Percentiles rank a stretch among this genome's conserved stretches.
These are phyloP conservation scores for Nephelium lappaceum DNA, from an alignment of 345 rosid species.

Conservation along the genomic window DNA sequence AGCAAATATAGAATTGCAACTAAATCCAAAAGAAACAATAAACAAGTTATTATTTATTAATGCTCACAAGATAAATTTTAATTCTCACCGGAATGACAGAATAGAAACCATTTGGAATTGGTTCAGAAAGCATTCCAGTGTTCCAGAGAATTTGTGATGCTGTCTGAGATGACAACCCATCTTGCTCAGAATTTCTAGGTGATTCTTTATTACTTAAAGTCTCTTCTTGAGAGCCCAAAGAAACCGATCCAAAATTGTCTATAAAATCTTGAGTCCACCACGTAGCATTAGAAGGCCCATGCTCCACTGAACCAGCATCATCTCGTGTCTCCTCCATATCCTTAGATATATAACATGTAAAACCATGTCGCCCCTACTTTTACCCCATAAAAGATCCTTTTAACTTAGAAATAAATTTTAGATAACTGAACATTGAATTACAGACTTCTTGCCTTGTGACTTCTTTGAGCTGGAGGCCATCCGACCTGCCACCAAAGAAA, in stretches of 20 bases:
- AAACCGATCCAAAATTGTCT: conserved; percentile 70
- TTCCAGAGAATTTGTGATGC: conserved; percentile 93
- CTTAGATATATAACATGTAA: conserved; percentile 51
- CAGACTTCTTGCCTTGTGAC: conserved; percentile 36
- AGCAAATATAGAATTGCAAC: not conserved
- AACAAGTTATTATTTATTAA: not conserved
- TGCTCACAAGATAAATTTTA: conserved; percentile 6
- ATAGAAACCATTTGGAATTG: conserved; percentile 91
- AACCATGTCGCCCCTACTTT: conserved; percentile 63
- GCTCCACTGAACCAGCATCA: conserved; percentile 68
- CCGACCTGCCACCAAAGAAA: conserved; percentile 43
- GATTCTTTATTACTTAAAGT: conserved; percentile 56
- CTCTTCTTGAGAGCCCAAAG: conserved; percentile 76
- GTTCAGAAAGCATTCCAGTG: conserved; percentile 79
- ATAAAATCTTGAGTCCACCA: conserved; percentile 94
- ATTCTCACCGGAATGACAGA: conserved; percentile 71
- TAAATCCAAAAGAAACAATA: conserved; percentile 3
- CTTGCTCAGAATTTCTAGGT: conserved; percentile 63
- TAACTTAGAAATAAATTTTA: conserved; percentile 35
- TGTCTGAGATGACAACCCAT: conserved; percentile 60
- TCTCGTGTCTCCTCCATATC: conserved; percentile 84
- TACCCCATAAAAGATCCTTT: conserved; percentile 52
- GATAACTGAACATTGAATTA: conserved; percentile 31
- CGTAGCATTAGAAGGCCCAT: conserved; percentile 63
- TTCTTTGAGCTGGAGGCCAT: conserved; percentile 54